phyloP scores from a whole-genome alignment of 805 yeast genomes.

The Saturnispora mendoncae region DNA sequence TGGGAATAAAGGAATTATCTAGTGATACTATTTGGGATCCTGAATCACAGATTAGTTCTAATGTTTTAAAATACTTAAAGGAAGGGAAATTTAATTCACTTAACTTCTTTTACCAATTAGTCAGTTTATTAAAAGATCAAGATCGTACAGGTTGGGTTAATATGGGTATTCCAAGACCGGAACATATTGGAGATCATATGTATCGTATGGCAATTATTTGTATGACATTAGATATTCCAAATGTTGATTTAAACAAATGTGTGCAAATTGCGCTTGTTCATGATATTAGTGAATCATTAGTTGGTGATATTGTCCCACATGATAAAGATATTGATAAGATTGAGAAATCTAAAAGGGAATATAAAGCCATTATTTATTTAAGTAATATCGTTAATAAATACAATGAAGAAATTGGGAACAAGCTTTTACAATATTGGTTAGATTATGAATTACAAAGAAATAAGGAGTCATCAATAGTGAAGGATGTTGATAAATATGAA shows the following conservation, averaged over 20 bases:
- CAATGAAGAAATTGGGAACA: constrained; percentile 51
- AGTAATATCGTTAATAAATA: constrained; percentile 54
- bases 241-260: constrained; percentile 51
- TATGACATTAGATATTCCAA: constrained; percentile 45
- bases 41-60: constrained; percentile 33
- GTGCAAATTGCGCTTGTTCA: constrained; percentile 82
- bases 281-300: constrained; percentile 89
- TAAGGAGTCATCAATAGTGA: constrained; percentile 80
- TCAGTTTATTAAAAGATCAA: constrained; percentile 65
- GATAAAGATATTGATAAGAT: constrained; percentile 55
- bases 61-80: constrained; percentile 27
- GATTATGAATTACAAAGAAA: constrained; percentile 83
- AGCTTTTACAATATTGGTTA: constrained; percentile 65
- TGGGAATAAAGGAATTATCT: neutral
- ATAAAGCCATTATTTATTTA: constrained; percentile 59
- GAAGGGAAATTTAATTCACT: constrained; percentile 24
- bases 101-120: constrained; percentile 43
- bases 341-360: constrained; percentile 82
- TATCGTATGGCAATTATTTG: constrained; percentile 83
- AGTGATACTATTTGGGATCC: constrained; percentile 34
- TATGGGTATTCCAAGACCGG: constrained; percentile 45
- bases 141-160: constrained; percentile 94
- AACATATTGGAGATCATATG: constrained; percentile 91
- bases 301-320: constrained; percentile 89
- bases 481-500: constrained; percentile 90